Evolutionary conservation across 495 filamentous ascomycete genomes (phyloP), one percentile per base, ranked within the genome.

Genomic region (Symbiotaphrina buchneri): DNA sequence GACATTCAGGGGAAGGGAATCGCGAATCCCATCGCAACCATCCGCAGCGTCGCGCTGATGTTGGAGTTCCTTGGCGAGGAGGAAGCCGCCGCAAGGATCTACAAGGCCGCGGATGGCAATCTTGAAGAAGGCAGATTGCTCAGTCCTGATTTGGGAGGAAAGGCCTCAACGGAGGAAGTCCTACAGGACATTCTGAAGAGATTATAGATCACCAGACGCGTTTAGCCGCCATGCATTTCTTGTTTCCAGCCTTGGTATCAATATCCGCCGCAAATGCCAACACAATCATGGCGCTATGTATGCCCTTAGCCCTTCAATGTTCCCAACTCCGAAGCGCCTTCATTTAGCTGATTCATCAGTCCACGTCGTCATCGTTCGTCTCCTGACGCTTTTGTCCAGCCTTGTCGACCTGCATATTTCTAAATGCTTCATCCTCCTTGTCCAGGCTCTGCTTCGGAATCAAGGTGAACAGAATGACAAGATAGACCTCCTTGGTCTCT

Each of bases 21-120:
- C 46, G 80, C 87, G 41, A 95, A 99, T 56, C 87, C 87, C 28
- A 81, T 99, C 47, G 87, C 87, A 26, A 99, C 84, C 11, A 63
- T 95, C 39, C 62, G 87, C 49, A 87, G 77, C 52, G 72, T 83
- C 14, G 87, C 74, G 25, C 61, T 93, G 44, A 93, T 95, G 84
- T 61, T 99, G 39, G 85, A 94, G 59, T 99, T 99, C 53, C 50
- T 93, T 40, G 68, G 74, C 14, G 74, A 92, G 59, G 70, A 75
- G 49, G 58, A 64, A 37, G 87, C 87, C 10, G 90, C 87, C 6
- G 81, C 71, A 6, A 69, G 60, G 61, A 84, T 99, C 38, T 91
- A 95, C 46, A 55, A 65, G 34, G 90, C 85, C 19, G 84, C 95
- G 26, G 90, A 99, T 55, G 83, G 55, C 20, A 92, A 84, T 55